Conservation (phyloP, 352 stramenopile species). For the Aphanomyces astaci region DNA sequence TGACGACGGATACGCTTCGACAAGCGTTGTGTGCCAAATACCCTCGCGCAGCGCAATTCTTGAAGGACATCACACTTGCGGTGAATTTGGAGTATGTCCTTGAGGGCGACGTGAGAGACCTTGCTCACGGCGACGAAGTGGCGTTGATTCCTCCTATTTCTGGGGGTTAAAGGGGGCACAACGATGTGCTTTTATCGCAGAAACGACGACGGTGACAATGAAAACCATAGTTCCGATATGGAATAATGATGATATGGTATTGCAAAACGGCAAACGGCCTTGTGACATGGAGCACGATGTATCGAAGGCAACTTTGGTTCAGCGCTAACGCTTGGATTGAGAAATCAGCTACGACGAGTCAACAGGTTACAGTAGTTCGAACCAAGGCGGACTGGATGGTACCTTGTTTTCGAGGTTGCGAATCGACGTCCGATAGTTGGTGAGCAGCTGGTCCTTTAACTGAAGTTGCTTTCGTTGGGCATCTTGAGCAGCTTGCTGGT, state of each 20-base stretch:
- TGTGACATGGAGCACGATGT: too few species aligned
- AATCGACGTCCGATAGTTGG: slow-evolving; percentile 15
- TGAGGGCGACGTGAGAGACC: slow-evolving; percentile 31
- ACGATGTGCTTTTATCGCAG: neutral
- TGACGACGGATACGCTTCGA: slow-evolving; percentile 41
- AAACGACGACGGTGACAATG: neutral
- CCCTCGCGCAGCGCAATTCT: slow-evolving; percentile 35
- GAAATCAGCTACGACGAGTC: slow-evolving; percentile 8
- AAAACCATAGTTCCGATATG: too few species aligned
- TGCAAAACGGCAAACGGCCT: too few species aligned
- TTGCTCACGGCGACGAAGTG: slow-evolving; percentile 65
- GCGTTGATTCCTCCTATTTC: slow-evolving; percentile 79
- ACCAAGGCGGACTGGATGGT: neutral
- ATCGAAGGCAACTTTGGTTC: neutral
- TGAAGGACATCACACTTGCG: slow-evolving; percentile 55
- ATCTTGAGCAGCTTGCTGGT: slow-evolving; percentile 13
- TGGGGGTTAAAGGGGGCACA: slow-evolving; percentile 33
- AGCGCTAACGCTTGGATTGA: slow-evolving; percentile 1
- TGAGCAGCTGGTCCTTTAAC: slow-evolving; percentile 6
- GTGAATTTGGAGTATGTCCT: slow-evolving; percentile 67
- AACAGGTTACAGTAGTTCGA: neutral
- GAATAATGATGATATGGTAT: too few species aligned
- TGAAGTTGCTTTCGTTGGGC: slow-evolving; percentile 15
- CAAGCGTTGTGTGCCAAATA: slow-evolving; percentile 41
- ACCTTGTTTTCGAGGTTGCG: slow-evolving; percentile 17